Conservation (phyloP, 2,329 filamentous ascomycete species). For the Alternaria brassicicola region DNA sequence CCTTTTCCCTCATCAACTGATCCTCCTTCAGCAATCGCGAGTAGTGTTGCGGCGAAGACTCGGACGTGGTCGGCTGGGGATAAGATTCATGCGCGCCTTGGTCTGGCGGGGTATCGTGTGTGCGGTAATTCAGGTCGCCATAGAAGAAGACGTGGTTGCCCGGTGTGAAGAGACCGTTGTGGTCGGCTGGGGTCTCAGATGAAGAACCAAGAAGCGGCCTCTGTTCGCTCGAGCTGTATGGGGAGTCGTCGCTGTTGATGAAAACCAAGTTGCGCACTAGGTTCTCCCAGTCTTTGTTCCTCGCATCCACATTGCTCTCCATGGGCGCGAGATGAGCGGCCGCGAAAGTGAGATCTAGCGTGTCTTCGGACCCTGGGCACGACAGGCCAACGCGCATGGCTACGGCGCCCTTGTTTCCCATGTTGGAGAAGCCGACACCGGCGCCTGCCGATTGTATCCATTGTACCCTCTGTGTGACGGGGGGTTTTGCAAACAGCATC, state of each 20-base stretch:
- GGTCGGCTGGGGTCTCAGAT: conserved; percentile 41
- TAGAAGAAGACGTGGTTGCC: conserved; percentile 81
- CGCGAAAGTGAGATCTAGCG: conserved; percentile 79
- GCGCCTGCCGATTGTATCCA: conserved; percentile 79
- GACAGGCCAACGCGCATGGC: conserved; percentile 73
- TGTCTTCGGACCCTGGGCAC: conserved; percentile 47
- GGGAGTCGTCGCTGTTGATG: conserved; percentile 46
- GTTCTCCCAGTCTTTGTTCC: conserved; percentile 87
- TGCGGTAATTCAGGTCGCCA: conserved; percentile 95
- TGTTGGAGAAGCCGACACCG: conserved; percentile 82
- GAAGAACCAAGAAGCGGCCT: conserved; percentile 37
- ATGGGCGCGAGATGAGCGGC: conserved; percentile 87
- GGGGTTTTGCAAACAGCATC: conserved; percentile 77
- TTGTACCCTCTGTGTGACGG: conserved; percentile 62
- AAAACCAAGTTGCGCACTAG: conserved; percentile 85
- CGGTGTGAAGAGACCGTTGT: conserved; percentile 74
- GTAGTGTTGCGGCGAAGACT: conserved; percentile 64
- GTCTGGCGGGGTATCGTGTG: conserved; percentile 68
- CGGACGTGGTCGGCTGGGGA: conserved; percentile 63
- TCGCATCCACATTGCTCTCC: conserved; percentile 75
- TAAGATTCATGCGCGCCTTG: conserved; percentile 63
- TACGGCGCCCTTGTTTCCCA: conserved; percentile 95
- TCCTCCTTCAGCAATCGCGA: conserved; percentile 72
- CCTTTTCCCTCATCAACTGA: conserved; percentile 76
- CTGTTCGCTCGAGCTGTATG: conserved; percentile 42